These are phyloP conservation scores for Avena eriantha DNA, from an alignment of 176 grass and related monocot species.

Conservation along the genomic window DNA sequence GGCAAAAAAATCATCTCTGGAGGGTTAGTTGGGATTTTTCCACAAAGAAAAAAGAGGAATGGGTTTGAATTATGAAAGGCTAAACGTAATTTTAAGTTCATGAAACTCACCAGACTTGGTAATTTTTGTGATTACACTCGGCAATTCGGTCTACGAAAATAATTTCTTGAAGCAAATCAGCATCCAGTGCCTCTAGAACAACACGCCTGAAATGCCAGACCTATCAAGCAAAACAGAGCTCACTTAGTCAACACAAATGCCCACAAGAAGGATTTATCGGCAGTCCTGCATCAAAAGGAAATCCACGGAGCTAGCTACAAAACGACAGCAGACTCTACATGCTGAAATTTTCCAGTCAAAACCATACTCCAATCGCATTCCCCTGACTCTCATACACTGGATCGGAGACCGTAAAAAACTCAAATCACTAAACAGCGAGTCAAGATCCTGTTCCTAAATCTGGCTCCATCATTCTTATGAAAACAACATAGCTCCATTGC, in stretches of 20 bases:
- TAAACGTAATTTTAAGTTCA: not conserved
- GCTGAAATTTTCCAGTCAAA: not conserved
- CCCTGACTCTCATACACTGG: not conserved
- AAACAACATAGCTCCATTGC: no score
- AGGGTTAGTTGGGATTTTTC: conserved; percentile 22
- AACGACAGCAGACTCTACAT: not conserved
- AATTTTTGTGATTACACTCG: conserved; percentile 77
- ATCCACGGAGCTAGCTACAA: conserved; percentile 8
- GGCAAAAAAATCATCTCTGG: conserved; percentile 2
- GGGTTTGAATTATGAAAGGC: conserved; percentile 8
- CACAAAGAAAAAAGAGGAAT: conserved; percentile 1
- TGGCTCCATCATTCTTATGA: no score
- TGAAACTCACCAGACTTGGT: conserved; percentile 83
- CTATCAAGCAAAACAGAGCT: conserved; percentile 49
- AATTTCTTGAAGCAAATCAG: conserved; percentile 72
- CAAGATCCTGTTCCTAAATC: no score
- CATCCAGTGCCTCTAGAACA: conserved; percentile 77
- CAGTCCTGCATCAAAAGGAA: not conserved
- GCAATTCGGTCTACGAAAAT: conserved; percentile 72
- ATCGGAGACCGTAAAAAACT: not conserved
- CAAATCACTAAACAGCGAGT: not conserved
- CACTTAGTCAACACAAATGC: conserved; percentile 24
- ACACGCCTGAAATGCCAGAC: conserved; percentile 97
- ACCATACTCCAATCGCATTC: not conserved
- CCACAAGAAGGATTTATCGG: not conserved